Base-by-base conservation (phyloP, 306 rosid genomes). In the Casuarina cunninghamiana region DNA sequence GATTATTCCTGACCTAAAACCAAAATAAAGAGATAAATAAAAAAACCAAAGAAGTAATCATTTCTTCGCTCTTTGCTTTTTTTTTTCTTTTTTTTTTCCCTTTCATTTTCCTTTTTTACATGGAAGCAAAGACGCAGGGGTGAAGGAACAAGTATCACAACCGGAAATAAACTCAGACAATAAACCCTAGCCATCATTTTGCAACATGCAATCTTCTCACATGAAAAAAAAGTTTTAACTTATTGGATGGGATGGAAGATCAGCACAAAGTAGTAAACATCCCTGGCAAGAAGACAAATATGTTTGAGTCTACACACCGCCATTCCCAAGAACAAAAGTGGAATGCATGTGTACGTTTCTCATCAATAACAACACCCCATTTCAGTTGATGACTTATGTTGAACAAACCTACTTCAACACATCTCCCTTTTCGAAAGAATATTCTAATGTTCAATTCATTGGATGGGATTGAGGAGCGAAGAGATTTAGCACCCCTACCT, bases 1-100 rank as follows among this genome's bases (percentile, higher is more conserved):
- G 99, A 79, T 93, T 93, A 84, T 85, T 78, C 88, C 80, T 85
- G 66, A 93, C 53, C 97, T 91, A 89, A 80, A 81, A 38, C 75
- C 69, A 50, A 58, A 77, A 41, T 42, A 48, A 62, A 26, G 79
- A 80, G 41, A 72, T 69, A 53, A 57, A 77, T 69, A 78, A 53
- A 55, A 49, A 53, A 63, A 48, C 21, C 71, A 57, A 74, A 48
- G 13, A 66, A 75, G 71, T 53, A 55, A 73, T 19, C n/a, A 44
- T 61, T 50, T 49, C 19, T 42, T 5, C 72, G 32, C 32, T 66
- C 75, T 76, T 43, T 61, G 54, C 62, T 42, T 16, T 53, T 42
- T 10, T 53, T 38, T 26, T 10, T 26, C 5, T 0, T 1, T 3
- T 32, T 11, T 4, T 10, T 32, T 1, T 26, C 32, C 32, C 32